Evolutionary conservation across 768 basidiomycete genomes (phyloP), one percentile per base, ranked within the genome.

Genomic region (Mycena rosella): DNA sequence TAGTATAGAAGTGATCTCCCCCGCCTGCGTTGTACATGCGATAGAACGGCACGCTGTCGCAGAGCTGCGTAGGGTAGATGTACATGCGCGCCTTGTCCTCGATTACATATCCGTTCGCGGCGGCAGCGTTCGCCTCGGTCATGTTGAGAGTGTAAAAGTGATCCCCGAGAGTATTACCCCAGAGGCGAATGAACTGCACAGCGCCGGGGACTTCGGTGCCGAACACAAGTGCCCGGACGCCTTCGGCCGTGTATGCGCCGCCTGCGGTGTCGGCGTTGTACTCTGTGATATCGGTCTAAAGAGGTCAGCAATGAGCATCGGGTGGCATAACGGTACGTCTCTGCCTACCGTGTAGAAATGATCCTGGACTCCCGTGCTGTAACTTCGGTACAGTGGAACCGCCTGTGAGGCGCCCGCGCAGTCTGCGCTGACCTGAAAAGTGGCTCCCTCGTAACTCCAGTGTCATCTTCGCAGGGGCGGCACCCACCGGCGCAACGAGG

Each of bases 41-140:
- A 29, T 63, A 57, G 18, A 68, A 54, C 20, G 66, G 66, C 22
- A 68, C 60, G 42, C 32, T 49, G 34, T 54, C 66, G 54, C 66
- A 68, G 4, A 68, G 2, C 27, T 68, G 66, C 15, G 59, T 22
- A 18, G 59, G 24, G 38, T 62, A 68, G 44, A 68, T 34, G 47
- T 34, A 62, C 66, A 57, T 62, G 6, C 60, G 32, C 10, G 52
- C 20, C 4, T 47, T 26, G 20, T 51, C 36, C 54, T 68, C 66
- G 3, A 27, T 13, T 2, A 24, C 20, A 22, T 63, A 68, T 0
- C 66, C 60, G 24, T 30, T 34, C 2, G 34, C 59, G 30, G n/a
- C 40, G n/a, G n/a, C n/a, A n/a, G n/a, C n/a, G 44, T 20, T 47
- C 2, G 57, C 57, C 48, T 60, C 54, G 7, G 48, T 6, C 26